A percentile compares a stretch with the other conserved stretches of the same genome.
These are phyloP conservation scores for Malassezia yamatoensis DNA, from an alignment of 1,284 basidiomycete species.

Conservation along the genomic window DNA sequence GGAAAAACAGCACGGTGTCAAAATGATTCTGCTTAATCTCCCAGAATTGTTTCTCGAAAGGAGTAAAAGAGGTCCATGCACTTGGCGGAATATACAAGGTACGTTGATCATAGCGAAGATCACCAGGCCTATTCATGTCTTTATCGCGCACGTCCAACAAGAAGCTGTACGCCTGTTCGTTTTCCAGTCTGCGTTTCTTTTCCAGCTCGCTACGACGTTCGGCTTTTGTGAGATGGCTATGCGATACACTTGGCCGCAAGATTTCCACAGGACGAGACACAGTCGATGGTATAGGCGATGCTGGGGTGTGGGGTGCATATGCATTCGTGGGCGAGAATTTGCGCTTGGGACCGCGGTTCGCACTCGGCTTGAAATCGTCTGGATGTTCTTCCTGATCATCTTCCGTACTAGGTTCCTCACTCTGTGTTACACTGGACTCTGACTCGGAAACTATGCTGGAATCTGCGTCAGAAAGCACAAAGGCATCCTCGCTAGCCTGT, in stretches of 20 bases:
- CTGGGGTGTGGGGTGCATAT: not conserved
- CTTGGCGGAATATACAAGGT: constrained; percentile 71
- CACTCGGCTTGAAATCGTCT: not conserved
- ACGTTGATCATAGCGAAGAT: constrained; percentile 83
- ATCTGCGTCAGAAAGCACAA: constrained; percentile 9
- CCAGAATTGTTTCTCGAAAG: constrained; percentile 67
- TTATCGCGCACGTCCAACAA: constrained; percentile 68
- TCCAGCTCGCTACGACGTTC: constrained; percentile 57
- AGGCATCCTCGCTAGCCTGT: constrained; percentile 8
- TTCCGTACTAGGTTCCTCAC: constrained; percentile 10
- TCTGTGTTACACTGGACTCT: constrained; percentile 5
- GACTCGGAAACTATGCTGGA: not conserved
- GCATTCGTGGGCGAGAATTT: not conserved
- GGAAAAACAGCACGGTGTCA: constrained; percentile 78
- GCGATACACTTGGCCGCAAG: not conserved
- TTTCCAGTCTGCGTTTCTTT: constrained; percentile 60
- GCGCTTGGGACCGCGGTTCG: not conserved
- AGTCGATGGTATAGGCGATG: not conserved
- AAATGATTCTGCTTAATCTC: constrained; percentile 44
- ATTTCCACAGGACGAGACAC: not conserved
- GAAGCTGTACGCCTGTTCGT: constrained; percentile 74
- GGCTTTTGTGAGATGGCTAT: constrained; percentile 67
- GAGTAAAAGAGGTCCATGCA: constrained; percentile 76
- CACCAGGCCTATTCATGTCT: constrained; percentile 66
- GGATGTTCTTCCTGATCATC: not conserved